A percentile compares a stretch with the other conserved stretches of the same genome.
These are phyloP conservation scores for Limtongia smithiae DNA, from an alignment of 805 yeast species.

Conservation along the genomic window DNA sequence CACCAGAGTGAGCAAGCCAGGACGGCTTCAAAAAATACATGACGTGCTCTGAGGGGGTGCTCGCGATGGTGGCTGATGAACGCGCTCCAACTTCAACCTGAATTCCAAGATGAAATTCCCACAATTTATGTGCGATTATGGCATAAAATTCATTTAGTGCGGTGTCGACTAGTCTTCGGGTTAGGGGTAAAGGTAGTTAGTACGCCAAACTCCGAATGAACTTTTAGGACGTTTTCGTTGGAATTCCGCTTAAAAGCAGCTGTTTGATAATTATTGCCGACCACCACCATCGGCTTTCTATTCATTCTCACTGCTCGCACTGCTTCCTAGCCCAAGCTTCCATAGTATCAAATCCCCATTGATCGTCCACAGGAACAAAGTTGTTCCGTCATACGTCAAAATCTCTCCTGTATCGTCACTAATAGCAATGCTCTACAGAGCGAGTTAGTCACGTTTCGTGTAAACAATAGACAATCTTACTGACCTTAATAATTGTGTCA, in stretches of 20 bases:
- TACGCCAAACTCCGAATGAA: no score
- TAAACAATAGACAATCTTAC: neutral
- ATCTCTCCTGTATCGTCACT: conserved; percentile 31
- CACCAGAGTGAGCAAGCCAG: conserved; percentile 62
- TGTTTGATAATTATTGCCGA: no score
- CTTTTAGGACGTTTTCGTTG: no score
- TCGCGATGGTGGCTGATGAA: no score
- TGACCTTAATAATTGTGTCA: conserved; percentile 7
- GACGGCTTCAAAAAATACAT: conserved; percentile 69
- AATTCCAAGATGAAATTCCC: neutral
- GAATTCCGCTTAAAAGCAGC: no score
- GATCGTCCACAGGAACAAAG: conserved; percentile 26
- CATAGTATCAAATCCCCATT: conserved; percentile 23
- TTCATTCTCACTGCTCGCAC: neutral
- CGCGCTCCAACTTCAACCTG: no score
- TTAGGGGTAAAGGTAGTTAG: no score
- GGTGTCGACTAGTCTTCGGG: no score
- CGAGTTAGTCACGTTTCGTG: neutral
- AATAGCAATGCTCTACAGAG: conserved; percentile 23
- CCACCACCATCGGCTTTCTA: no score
- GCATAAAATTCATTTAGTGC: no score
- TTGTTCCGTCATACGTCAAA: conserved; percentile 16
- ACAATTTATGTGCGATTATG: no score
- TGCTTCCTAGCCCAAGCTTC: conserved; percentile 13
- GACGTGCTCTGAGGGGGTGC: neutral